Conservation (phyloP, 192 early-diverging fungal genomes). For the Rhizoclosmatium globosum region DNA sequence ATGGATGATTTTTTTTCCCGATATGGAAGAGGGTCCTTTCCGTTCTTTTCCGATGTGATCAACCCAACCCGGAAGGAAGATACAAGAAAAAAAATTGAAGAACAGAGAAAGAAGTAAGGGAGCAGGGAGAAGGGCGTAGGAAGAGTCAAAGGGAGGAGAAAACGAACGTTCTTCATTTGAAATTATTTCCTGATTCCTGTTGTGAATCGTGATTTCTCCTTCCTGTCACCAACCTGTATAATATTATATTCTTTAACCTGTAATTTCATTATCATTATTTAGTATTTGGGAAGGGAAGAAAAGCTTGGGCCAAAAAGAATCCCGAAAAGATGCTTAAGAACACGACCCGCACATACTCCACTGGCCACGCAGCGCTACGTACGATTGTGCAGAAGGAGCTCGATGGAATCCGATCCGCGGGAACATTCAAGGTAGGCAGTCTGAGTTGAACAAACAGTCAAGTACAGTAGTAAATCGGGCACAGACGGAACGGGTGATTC, state of each 20-base stretch:
- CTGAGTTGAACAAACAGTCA: background rate
- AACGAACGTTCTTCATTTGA: background rate
- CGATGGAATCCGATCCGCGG: conserved; percentile 62
- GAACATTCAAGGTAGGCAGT: conserved; percentile 65
- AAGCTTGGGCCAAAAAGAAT: background rate
- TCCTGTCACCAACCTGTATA: no score
- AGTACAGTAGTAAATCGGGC: background rate
- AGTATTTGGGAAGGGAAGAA: no score
- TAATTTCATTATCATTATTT: no score
- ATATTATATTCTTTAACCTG: no score
- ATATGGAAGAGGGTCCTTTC: background rate
- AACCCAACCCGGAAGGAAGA: no score
- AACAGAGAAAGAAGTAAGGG: background rate
- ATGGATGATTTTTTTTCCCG: background rate
- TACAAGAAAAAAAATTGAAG: background rate
- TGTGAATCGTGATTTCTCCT: no score
- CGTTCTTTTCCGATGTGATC: background rate
- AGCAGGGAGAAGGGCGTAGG: background rate
- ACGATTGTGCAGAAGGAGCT: conserved; percentile 51
- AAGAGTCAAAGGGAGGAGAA: background rate
- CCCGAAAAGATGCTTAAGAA: background rate
- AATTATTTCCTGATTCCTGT: no score
- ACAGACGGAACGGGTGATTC: conserved; percentile 65
- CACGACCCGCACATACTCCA: conserved; percentile 12
- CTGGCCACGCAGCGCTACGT: conserved; percentile 8